These are phyloP conservation scores for Fusarium illudens DNA, from an alignment of 2,329 filamentous ascomycete genomes.

Conservation along the genomic window DNA sequence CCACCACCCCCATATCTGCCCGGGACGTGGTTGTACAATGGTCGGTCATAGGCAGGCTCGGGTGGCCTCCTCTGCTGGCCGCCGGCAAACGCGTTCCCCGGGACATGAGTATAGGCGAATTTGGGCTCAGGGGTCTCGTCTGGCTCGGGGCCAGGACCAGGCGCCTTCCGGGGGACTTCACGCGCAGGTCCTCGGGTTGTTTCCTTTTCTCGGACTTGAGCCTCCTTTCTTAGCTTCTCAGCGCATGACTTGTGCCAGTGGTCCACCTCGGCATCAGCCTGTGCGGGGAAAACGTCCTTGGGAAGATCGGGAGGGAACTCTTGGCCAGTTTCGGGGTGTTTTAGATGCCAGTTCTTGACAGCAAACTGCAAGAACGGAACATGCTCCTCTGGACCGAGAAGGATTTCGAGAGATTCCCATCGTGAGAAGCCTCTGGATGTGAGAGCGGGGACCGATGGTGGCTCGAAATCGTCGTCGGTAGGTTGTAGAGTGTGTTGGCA, in stretches of 20 bases:
- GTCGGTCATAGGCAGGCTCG: conserved; percentile 47
- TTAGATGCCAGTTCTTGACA: conserved; percentile 78
- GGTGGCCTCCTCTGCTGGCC: conserved; percentile 42
- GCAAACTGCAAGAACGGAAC: conserved; percentile 83
- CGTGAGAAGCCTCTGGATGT: conserved; percentile 86
- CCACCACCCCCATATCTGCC: conserved; percentile 47
- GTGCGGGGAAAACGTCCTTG: conserved; percentile 70
- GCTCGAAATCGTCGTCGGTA: conserved; percentile 73
- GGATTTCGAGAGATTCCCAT: conserved; percentile 91
- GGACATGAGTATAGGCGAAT: conserved; percentile 49
- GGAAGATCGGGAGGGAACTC: conserved; percentile 70
- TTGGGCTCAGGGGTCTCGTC: conserved; percentile 47
- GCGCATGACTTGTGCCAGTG: conserved; percentile 85
- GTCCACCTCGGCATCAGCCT: conserved; percentile 81
- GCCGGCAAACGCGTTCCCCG: conserved; percentile 43
- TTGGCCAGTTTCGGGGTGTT: conserved; percentile 76
- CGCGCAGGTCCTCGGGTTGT: conserved; percentile 2
- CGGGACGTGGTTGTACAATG: conserved; percentile 54
- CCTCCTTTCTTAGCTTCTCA: conserved; percentile 72
- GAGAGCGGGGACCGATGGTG: conserved; percentile 82
- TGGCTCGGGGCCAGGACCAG: conserved; percentile 41
- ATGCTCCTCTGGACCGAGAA: conserved; percentile 89
- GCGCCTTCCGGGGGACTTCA: conserved; percentile 23
- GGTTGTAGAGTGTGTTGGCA: conserved; percentile 90
- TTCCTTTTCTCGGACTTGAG: conserved; percentile 50